Evolutionary conservation across 2,329 filamentous ascomycete genomes (phyloP).

Genomic region (Alternaria hordeiaustralica): DNA sequence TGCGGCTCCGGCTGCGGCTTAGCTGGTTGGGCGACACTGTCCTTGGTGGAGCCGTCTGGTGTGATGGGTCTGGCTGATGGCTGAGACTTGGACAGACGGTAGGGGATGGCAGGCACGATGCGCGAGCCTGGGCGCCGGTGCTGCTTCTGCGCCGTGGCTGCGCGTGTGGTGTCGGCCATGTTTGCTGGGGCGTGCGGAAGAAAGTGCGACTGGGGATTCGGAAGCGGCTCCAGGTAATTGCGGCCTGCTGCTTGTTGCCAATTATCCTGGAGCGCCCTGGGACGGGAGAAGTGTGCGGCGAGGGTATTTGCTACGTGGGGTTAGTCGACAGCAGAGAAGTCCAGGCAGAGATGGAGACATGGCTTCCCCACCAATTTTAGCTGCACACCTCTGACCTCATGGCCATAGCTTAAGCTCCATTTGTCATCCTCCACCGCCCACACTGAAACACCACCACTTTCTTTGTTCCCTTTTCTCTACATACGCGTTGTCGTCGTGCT

Average conservation of each 20-base stretch:
- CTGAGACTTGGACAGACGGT: conserved; percentile 39
- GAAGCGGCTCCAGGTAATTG: conserved; percentile 53
- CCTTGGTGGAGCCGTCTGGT: conserved; percentile 34
- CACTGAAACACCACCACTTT: not conserved
- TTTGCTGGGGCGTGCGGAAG: not conserved
- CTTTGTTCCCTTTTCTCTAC: not conserved
- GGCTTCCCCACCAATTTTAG: conserved; percentile 14
- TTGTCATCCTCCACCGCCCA: conserved; percentile 6
- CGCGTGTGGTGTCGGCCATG: conserved; percentile 31
- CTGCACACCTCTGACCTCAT: conserved; percentile 5
- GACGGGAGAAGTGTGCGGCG: conserved; percentile 20
- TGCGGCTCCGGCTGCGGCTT: conserved; percentile 21
- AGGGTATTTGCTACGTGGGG: conserved; percentile 18
- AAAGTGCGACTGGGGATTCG: conserved; percentile 9
- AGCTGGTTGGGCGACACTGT: conserved; percentile 18
- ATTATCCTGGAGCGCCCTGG: conserved; percentile 53
- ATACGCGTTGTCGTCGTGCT: not conserved
- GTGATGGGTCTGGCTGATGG: conserved; percentile 36
- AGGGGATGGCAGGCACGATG: conserved; percentile 49
- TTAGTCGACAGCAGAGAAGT: conserved; percentile 7
- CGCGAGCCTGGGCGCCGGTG: conserved; percentile 36
- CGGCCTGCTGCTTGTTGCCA: conserved; percentile 35
- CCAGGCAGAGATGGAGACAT: conserved; percentile 20
- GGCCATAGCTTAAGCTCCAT: conserved; percentile 8
- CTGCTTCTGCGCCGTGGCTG: conserved; percentile 31